Evolutionary conservation across 495 filamentous ascomycete species (phyloP), one percentile per base, ranked within the genome.

Genomic region (Aspergillus taichungensis): DNA sequence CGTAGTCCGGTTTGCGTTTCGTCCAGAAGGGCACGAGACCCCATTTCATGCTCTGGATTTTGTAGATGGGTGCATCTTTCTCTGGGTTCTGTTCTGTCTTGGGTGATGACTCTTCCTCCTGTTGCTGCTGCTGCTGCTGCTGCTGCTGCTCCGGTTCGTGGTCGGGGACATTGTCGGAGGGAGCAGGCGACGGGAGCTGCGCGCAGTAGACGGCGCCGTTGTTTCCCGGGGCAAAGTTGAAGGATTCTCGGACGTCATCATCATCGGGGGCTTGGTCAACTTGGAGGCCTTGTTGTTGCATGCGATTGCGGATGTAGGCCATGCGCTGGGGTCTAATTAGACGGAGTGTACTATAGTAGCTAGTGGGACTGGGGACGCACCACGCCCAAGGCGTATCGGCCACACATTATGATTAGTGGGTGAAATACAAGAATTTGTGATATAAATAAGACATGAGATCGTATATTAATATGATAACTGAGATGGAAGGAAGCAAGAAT

Each of bases 21-120:
- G 87, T 88, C 90, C 90, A 95, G 68, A 87, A 95, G 0, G 91
- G 91, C 13, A 96, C 72, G 3, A 95, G 71, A 52, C 87, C 89
- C 89, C 89, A 95, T 73, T 85, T 87, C 85, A 94, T 96, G 28
- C 84, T 74, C 56, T 94, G 87, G 4, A 98, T 69, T 46, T 85
- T 90, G 68, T 90, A 96, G 43, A 53, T 77, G n/a, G 71, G 65
- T 8, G 52, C 57, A 5, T 60, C 54, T 5, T 56, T 24, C 18
- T 24, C 18, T 24, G 18, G 2, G 4, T 24, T 24, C 18, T 24
- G 18, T 24, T 24, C 18, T 24, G 18, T 24, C 18, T 24, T 4
- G 18, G n/a, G n/a, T n/a, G n/a, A n/a, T n/a, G n/a, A n/a, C n/a
- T n/a, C n/a, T n/a, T n/a, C n/a, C n/a, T n/a, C n/a, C 30, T 50